Base-by-base conservation (phyloP, 805 yeast genomes). In the Pichia manshurica region DNA sequence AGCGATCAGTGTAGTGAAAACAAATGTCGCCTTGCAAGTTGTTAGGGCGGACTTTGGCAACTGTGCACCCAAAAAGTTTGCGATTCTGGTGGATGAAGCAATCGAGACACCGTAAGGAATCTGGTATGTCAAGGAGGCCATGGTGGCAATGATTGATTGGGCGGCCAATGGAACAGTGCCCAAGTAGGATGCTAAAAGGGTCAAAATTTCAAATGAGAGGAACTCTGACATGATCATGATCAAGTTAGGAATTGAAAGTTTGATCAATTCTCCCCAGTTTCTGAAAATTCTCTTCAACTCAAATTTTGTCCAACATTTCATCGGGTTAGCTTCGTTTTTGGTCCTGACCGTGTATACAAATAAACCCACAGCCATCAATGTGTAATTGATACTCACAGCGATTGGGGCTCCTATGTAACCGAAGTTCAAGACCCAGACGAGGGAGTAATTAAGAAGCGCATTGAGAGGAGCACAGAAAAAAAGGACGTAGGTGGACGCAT, bases 391-490 rank as follows among this genome's bases (percentile, higher is more conserved):
- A 3, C 80, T 82, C 19, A 84, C 87, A 3, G 89, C 79, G 32
- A 82, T 70, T 34, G 93, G 91, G 2, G 91, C 91, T 20, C 93
- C 93, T 32, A 79, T 59, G 60, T 79, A 85, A 3, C 93, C 93
- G 45, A 76, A 55, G 0, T 79, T 78, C 40, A 81, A 60, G 3
- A 75, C 71, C 89, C 91, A 82, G n/a, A 85, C 91, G 39, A 85
- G 68, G 17, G 74, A 49, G 57, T 82, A 85, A 63, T 84, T 84
- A 65, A 83, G 64, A 25, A 79, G 50, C 0, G 84, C 84, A 59
- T 85, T 85, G 51, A 84, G 63, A 8, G 93, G 91, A 3, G 90
- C 90, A 65, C 88, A 84, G 25, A 84, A 56, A 35, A 78, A 65
- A 36, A 85, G 67, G 22, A 83, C 84, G 54, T 82, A 81, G 0